Percentiles rank a stretch among this genome's conserved stretches.
Conservation (phyloP, 108 stramenopile genomes). For the Aureococcus anophagefferens region DNA sequence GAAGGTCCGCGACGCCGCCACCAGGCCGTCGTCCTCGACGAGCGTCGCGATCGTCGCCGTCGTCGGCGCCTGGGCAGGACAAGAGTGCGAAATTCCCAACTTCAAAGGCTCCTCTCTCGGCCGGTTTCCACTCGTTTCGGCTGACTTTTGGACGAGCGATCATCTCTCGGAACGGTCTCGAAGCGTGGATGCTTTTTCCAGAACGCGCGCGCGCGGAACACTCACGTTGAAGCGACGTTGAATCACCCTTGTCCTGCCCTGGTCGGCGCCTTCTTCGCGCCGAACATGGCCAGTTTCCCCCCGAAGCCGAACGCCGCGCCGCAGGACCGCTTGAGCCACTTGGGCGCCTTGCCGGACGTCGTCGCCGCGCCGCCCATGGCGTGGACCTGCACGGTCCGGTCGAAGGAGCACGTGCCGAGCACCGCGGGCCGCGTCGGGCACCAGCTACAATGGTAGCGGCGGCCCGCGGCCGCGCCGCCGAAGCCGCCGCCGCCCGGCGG, state of each 20-base stretch:
- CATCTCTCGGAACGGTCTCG: no score
- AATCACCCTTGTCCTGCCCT: no score
- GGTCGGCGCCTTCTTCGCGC: constrained; percentile 32
- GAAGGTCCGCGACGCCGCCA: constrained; percentile 46
- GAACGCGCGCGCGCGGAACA: no score
- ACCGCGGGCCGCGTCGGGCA: constrained; percentile 78
- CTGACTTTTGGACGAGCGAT: background rate
- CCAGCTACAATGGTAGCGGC: constrained; percentile 74
- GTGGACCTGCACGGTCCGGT: constrained; percentile 88
- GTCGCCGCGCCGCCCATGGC: constrained; percentile 60
- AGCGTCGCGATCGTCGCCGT: constrained; percentile 45
- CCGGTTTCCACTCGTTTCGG: no score
- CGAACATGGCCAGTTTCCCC: constrained; percentile 65
- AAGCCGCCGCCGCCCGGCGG: constrained; percentile 1
- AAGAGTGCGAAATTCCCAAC: no score
- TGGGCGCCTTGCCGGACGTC: constrained; percentile 72
- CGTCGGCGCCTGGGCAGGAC: no score
- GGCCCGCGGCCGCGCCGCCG: background rate
- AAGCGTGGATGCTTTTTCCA: no score
- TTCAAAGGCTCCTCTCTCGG: no score
- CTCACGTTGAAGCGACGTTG: no score
- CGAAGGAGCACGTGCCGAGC: constrained; percentile 76
- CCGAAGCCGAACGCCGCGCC: constrained; percentile 86
- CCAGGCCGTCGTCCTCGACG: constrained; percentile 59
- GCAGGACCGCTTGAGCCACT: constrained; percentile 75